Evolutionary conservation across 1,139 yeast genomes (phyloP).

Genomic region (Trichomonascaceae sp.): DNA sequence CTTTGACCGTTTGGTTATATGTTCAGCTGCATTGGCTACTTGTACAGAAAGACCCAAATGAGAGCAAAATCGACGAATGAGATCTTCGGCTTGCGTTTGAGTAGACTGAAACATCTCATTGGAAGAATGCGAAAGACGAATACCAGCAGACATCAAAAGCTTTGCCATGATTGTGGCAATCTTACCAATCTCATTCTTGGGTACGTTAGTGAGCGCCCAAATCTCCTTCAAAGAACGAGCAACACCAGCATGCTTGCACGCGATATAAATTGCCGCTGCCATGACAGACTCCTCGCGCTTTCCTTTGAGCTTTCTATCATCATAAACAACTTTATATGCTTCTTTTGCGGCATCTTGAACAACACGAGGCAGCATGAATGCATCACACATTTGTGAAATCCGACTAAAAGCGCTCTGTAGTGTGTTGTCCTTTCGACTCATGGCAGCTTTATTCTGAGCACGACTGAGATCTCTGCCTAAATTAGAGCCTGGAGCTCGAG

Average conservation of each 20-base stretch:
- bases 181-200: constrained; percentile 83
- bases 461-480: constrained; percentile 83
- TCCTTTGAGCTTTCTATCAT: constrained; percentile 80
- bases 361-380: constrained; percentile 86
- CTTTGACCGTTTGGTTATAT: constrained; percentile 81
- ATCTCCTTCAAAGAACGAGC: constrained; percentile 95
- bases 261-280: constrained; percentile 94
- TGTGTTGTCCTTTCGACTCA: constrained; percentile 82
- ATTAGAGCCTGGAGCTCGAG: constrained; percentile 61
- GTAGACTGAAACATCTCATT: constrained; percentile 52
- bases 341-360: constrained; percentile 98
- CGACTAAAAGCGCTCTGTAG: constrained; percentile 85
- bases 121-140: constrained; percentile 29
- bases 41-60: constrained; percentile 82
- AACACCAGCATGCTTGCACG: constrained; percentile 90
- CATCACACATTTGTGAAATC: constrained; percentile 95
- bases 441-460: constrained; percentile 80
- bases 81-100: constrained; percentile 89
- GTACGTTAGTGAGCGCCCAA: constrained; percentile 91
- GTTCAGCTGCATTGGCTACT: constrained; percentile 89
- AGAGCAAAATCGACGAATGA: constrained; percentile 93
- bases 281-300: constrained; percentile 89
- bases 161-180: constrained; percentile 71
- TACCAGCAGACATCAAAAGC: constrained; percentile 42
- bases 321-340: constrained; percentile 86